Base-by-base conservation (phyloP, 1,284 basidiomycete species). In the Jaminaea rosea region DNA sequence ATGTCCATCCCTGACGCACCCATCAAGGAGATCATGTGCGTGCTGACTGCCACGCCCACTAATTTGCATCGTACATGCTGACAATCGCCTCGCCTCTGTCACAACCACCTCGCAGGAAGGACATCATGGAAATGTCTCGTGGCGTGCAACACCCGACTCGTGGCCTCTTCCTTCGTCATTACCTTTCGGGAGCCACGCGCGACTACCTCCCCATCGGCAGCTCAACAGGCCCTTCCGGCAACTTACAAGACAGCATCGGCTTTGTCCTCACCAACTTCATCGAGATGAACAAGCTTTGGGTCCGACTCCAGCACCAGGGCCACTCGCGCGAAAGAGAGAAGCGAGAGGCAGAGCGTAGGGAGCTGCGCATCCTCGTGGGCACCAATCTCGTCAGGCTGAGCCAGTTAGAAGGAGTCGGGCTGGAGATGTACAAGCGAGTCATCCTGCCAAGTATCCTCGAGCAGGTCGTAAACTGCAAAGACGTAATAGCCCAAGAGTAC, bases 261-360 rank as follows among this genome's bases (percentile, higher is more conserved):
- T 73, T 73, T 41, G 65, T 73, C 28, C 63, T 73, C 32, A 66
- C 67, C 52, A 73, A 73, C 49, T 72, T 73, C 46, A 68, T 73
- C 55, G 71, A 73, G 55, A 73, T 73, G 71, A 73, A 73, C 62
- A 72, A 72, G 61, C 65, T 73, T 26, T 73, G 71, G 71, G 71
- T 73, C 26, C 59, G 71, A 26, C 63, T 72, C 26, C 71, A 73
- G 55, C 71, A 73, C 47, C 71, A 72, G 31, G 71, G 71, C 27
- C 71, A 70, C 47, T 71, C 67, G 1, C 52, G 71, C 27, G 71
- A 73, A 19, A 65, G 71, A 37, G 71, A 73, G 58, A 69, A 69
- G 58, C 62, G 71, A 21, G 71, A 73, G 50, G 58, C 62, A 59
- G 71, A 73, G 49, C 52, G 71, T 21, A 63, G 62, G 46, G 71